Evolutionary conservation across 345 rosid genomes (phyloP), one percentile per base, ranked within the genome.

Genomic region (Mercurialis annua): DNA sequence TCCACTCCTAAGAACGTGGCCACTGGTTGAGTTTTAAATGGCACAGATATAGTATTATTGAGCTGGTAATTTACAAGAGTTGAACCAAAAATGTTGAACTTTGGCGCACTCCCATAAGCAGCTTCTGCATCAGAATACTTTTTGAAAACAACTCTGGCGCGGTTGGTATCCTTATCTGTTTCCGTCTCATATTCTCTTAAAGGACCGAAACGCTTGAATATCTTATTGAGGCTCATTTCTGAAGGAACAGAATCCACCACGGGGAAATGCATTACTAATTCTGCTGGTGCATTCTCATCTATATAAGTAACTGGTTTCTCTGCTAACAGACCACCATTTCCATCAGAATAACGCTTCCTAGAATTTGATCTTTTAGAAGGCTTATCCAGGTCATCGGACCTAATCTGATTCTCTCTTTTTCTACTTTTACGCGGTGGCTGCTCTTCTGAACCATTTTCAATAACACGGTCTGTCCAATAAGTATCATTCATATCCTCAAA

Each of bases 401-500:
- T 83, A 72, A 81, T 44, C 51, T 77, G 82, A 77, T 83, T 78
- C 21, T 79, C 84, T 36, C 71, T 75, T 75, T 68, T 80, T 26
- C 64, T 69, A 67, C 76, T 84, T 55, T 71, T 81, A 47, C 76
- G 72, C 26, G 77, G 30, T 67, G 80, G 85, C 49, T 86, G 90
- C 87, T 87, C 97, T 72, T 86, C 96, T n/a, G 86, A 83, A 49
- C 96, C 95, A 78, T 93, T 90, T 71, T 87, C 85, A 43, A 93
- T 84, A 65, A 90, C 81, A 69, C 89, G 83, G 81, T 90, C 92
- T 44, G 94, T 93, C 98, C 98, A 93, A 59, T 88, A 93, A 63
- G 97, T 88, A 72, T 93, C 98, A 47, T 76, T 87, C 92, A 81
- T 83, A 75, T 93, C 97, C 77, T 89, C 98, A 73, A 90, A 93